phyloP scores from a whole-genome alignment of 2,329 filamentous ascomycete genomes.

The Verticillium klebahnii region DNA sequence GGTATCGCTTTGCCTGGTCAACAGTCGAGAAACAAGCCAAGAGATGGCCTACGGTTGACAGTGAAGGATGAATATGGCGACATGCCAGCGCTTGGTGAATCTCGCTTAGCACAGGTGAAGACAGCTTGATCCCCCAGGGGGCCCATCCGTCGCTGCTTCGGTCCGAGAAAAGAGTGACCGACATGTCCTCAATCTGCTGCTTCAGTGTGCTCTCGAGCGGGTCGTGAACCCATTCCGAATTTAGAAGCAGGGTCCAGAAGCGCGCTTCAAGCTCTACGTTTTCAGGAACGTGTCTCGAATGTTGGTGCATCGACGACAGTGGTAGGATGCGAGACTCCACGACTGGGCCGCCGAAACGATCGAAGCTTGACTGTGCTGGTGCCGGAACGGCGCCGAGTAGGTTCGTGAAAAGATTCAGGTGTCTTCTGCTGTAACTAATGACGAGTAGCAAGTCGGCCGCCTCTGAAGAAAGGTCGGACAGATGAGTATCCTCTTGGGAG shows the following conservation, averaged over 20 bases:
- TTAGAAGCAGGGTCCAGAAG: not conserved
- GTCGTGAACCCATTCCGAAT: not conserved
- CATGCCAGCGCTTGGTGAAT: not conserved
- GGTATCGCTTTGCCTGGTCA: not conserved
- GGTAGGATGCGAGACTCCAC: not conserved
- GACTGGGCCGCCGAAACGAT: not conserved
- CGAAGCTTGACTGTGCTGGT: not conserved
- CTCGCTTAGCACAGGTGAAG: not conserved
- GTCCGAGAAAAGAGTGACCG: not conserved
- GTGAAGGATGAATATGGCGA: not conserved
- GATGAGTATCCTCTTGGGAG: not conserved
- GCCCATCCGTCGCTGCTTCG: not conserved
- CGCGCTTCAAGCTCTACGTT: not conserved
- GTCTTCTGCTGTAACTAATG: not conserved
- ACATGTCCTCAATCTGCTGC: not conserved
- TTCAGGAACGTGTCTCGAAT: not conserved
- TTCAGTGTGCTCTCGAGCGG: not conserved
- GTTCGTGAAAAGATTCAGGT: not conserved
- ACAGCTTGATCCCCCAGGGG: not conserved
- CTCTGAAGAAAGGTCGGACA: not conserved
- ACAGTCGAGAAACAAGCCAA: not conserved
- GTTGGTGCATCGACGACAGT: not conserved
- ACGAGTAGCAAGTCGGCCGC: not conserved
- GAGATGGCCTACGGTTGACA: not conserved
- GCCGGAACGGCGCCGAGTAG: not conserved